Evolutionary conservation across 164 flowering plant genomes (phyloP), one percentile per base, ranked within the genome.

Genomic region (Houttuynia cordata): DNA sequence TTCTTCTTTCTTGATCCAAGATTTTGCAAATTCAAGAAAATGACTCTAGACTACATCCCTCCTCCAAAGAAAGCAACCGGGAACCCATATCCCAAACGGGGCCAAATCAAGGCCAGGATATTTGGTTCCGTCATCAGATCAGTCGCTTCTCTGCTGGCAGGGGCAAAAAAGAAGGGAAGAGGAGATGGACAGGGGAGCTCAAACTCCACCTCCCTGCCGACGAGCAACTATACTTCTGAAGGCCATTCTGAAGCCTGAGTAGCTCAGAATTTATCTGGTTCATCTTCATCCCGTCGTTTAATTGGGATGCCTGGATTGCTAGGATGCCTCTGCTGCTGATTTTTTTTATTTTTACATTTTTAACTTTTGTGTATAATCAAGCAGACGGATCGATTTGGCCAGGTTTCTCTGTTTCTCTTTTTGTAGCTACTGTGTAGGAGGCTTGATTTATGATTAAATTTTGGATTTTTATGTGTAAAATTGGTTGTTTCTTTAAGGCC

Each of bases 91-190:
- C 79, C 79, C 0, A 64, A 30, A 42, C 53, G 81, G 21, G 81
- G 81, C 37, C 58, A 68, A 25, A 66, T 78, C 63, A 75, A 73
- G 56, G 71, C 61, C 59, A 68, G 54, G 40, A 78, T 75, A n/a
- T 64, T 73, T 61, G 65, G 57, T 52, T 59, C 53, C 65, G 10
- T 78, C n/a, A 23, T 19, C 64, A 71, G 53, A 21, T 13, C 67
- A 0, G 41, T 65, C 19, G 19, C 47, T 9, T 49, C 67, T 18
- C 59, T 56, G 60, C 60, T n/a, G n/a, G n/a, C n/a, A n/a, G n/a
- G n/a, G n/a, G n/a, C n/a, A 49, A 37, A 53, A 37, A 7, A 30
- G 62, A 58, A 25, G 50, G 51, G 37, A 30, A 14, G 41, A 23
- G 61, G 22, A 0, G 65, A 60, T 8, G 54, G 65, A 5, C 42